Evolutionary conservation across 2,329 filamentous ascomycete genomes (phyloP), one percentile per base, ranked within the genome.

Genomic region (Cyphellophora attinorum): DNA sequence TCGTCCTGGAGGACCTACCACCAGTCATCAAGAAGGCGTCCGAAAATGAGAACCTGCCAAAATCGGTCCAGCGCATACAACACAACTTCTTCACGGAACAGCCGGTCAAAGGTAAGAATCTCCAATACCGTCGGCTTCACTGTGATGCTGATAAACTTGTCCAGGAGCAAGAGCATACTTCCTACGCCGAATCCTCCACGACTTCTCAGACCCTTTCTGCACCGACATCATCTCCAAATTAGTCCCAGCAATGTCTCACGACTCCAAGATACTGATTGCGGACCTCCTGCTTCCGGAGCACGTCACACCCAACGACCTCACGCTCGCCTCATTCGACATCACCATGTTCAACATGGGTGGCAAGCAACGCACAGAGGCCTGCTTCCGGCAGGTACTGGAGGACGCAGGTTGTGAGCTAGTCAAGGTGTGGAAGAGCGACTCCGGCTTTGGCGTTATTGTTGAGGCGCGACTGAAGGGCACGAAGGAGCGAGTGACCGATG

Each of bases 111-210:
- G 44, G 60, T 57, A 45, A 27, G 30, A 25, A 8, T 8, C 8
- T n/a, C 21, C 21, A 8, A 25, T 6, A 16, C 8, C 28, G 21
- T n/a, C 8, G 6, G 21, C 21, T 6, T 25, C 8, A 39, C 5
- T 35, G 39, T 28, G 34, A 39, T 2, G 6, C 21, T 8, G n/a
- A 8, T n/a, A 25, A 25, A n/a, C 21, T 8, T 29, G n/a, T 17
- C 11, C 17, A 44, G 41, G 48, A n/a, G 52, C 53, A 3, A 37
- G 42, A n/a, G 42, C 48, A 6, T 57, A 56, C 28, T 55, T 51
- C 37, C 33, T 56, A 6, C 52, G 52, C 12, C 50, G 50, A 12
- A 37, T 47, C 16, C 38, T 56, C 25, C 54, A 56, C 35, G 52
- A 57, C 41, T 57, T 51, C 31, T 27, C 18, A 27, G 42, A 47